A percentile compares a stretch with the other conserved stretches of the same genome.
phyloP scores from a whole-genome alignment of 352 stramenopile species.

The Phytophthora macrochlamydospora region DNA sequence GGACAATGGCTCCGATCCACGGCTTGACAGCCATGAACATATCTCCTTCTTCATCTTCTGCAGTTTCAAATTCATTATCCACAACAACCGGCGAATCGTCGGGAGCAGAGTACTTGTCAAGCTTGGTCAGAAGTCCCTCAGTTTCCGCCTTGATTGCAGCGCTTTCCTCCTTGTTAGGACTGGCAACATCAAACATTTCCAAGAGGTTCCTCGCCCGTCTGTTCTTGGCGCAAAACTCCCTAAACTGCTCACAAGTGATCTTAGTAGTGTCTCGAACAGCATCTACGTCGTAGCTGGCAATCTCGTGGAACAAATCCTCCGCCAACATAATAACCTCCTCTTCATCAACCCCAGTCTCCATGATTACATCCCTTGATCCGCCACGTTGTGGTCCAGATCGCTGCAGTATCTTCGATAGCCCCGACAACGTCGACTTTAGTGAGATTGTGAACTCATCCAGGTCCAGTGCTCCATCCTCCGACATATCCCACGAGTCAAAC shows the following conservation, averaged over 20 bases:
- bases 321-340: slow-evolving; percentile 69
- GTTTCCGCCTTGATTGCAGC: slow-evolving; percentile 13
- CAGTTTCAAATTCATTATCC: neutral
- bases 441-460: slow-evolving; percentile 89
- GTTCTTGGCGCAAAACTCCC: slow-evolving; percentile 74
- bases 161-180: slow-evolving; percentile 12
- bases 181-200: slow-evolving; percentile 63
- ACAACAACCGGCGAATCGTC: slow-evolving; percentile 7
- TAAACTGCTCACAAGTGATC: slow-evolving; percentile 83
- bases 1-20: slow-evolving; percentile 83
- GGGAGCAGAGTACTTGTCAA: slow-evolving; percentile 20
- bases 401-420: slow-evolving; percentile 72
- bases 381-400: slow-evolving; percentile 7
- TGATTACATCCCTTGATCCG: neutral
- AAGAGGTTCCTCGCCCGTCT: slow-evolving; percentile 61
- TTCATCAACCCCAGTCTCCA: slow-evolving; percentile 47
- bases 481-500: slow-evolving; percentile 91
- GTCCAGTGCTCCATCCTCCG: slow-evolving; percentile 75
- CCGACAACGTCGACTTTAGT: slow-evolving; percentile 81
- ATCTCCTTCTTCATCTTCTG: slow-evolving; percentile 50
- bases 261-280: slow-evolving; percentile 18
- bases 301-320: slow-evolving; percentile 72
- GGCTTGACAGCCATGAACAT: slow-evolving; percentile 88
- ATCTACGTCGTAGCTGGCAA: slow-evolving; percentile 44
- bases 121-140: slow-evolving; percentile 16